Evolutionary conservation across 1,139 yeast species (phyloP).

Genomic region (Hansenula sp.): DNA sequence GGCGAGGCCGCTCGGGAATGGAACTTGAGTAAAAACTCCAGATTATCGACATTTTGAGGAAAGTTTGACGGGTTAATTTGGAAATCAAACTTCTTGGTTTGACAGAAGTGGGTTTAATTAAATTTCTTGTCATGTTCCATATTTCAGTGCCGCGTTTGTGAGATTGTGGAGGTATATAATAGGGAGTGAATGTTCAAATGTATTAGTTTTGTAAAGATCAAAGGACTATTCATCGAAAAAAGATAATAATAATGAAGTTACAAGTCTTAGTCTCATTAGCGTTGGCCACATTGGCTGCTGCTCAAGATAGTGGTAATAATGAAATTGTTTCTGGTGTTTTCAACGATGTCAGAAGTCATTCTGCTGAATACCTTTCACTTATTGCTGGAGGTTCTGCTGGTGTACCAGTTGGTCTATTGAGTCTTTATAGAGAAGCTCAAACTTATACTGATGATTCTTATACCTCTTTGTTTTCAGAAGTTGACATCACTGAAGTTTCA

Average conservation of each 20-base stretch:
- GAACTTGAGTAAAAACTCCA: no score
- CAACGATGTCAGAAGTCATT: constrained; percentile 26
- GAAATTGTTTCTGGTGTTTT: constrained; percentile 25
- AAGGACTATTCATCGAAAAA: no score
- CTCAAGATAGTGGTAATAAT: constrained; percentile 17
- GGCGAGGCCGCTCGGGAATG: no score
- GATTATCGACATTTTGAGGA: no score
- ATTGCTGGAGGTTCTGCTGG: constrained; percentile 18
- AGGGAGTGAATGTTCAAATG: no score
- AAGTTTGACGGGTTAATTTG: no score
- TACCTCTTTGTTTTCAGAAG: constrained; percentile 30
- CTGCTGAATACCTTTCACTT: constrained; percentile 26
- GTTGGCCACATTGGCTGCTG: constrained; percentile 11
- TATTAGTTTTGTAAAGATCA: no score
- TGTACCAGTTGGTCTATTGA: constrained; percentile 29
- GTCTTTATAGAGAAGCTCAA: constrained; percentile 29
- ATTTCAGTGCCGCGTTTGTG: no score
- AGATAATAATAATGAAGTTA: constrained; percentile 3
- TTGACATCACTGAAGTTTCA: constrained; percentile 27
- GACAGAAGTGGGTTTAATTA: no score
- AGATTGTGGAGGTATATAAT: no score
- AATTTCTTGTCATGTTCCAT: no score
- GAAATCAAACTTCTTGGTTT: no score
- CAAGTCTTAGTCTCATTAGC: constrained; percentile 6
- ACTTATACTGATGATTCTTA: constrained; percentile 40